Evolutionary conservation across 805 yeast species (phyloP).

Genomic region (Crinitomyces ghanaensis): DNA sequence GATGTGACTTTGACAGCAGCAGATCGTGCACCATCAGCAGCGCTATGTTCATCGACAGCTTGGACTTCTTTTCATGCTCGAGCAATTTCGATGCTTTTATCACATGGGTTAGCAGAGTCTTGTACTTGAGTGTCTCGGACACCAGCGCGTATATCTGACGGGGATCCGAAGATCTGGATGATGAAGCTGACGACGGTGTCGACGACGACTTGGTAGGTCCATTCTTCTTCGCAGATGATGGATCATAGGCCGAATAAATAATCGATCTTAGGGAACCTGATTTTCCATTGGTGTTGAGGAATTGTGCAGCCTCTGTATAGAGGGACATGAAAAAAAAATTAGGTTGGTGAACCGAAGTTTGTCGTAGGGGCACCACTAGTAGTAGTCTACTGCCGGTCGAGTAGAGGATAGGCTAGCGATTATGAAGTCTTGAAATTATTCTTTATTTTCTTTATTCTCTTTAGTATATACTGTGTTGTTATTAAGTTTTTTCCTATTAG

Average conservation of each 20-base stretch:
- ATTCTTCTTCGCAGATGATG: conserved; percentile 3
- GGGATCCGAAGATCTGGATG: conserved; percentile 62
- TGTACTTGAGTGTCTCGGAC: conserved; percentile 62
- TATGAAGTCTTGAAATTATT: neutral
- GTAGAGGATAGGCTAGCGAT: neutral
- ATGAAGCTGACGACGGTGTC: no score
- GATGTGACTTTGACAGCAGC: conserved; percentile 57
- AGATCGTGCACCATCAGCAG: conserved; percentile 71
- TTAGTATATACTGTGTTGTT: no score
- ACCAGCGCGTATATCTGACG: conserved; percentile 81
- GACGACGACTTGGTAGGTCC: conserved; percentile 35
- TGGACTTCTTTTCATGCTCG: conserved; percentile 33
- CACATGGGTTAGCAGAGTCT: conserved; percentile 48
- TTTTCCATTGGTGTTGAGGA: conserved; percentile 28
- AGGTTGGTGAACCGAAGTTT: neutral
- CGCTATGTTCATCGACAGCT: conserved; percentile 39
- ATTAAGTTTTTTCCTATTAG: no score
- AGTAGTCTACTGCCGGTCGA: neutral
- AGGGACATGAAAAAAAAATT: conserved; percentile 11
- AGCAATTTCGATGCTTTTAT: conserved; percentile 60
- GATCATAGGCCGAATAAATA: conserved; percentile 34
- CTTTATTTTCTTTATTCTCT: neutral
- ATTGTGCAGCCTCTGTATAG: conserved; percentile 34
- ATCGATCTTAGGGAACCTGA: conserved; percentile 46
- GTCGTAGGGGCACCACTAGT: neutral